Percentiles rank a stretch among this genome's conserved stretches.
phyloP scores from a whole-genome alignment of 805 yeast genomes.

The Kockiozyma suomiensis region DNA sequence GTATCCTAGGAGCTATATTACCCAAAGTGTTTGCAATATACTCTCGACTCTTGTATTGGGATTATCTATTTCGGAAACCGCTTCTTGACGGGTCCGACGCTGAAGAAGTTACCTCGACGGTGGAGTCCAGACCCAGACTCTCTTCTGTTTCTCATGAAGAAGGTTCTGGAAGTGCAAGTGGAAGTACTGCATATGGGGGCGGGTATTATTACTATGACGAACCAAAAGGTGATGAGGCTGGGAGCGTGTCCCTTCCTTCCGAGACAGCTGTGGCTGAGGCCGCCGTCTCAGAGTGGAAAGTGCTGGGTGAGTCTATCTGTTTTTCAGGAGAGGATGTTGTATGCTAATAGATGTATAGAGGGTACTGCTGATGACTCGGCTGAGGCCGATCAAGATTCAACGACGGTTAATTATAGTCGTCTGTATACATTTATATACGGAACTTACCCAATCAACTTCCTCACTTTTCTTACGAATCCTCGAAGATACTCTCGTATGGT shows the following conservation, averaged over 20 bases:
- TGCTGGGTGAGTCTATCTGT: neutral
- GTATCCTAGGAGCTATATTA: conserved; percentile 42
- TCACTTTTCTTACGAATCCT: conserved; percentile 50
- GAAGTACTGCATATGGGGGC: conserved; percentile 16
- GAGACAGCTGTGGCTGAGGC: neutral
- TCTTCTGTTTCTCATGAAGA: neutral
- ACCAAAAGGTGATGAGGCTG: neutral
- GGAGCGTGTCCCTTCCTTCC: neutral
- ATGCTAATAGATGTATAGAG: neutral
- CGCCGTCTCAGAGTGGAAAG: neutral
- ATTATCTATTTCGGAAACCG: conserved; percentile 21
- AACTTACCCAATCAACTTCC: conserved; percentile 55
- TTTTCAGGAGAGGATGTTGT: no score
- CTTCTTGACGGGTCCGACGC: neutral
- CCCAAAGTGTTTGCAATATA: conserved; percentile 51
- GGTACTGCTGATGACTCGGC: conserved; percentile 15
- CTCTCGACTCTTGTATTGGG: conserved; percentile 51
- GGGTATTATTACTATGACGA: conserved; percentile 24
- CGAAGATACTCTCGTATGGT: conserved; percentile 41
- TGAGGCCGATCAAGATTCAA: conserved; percentile 15
- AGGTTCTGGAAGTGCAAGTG: conserved; percentile 1
- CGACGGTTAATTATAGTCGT: conserved; percentile 23
- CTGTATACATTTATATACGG: conserved; percentile 59
- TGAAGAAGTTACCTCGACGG: neutral
- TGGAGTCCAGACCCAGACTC: no score